phyloP scores from a whole-genome alignment of 371 early-diverging fungal genomes.

The Mucor piriformis region DNA sequence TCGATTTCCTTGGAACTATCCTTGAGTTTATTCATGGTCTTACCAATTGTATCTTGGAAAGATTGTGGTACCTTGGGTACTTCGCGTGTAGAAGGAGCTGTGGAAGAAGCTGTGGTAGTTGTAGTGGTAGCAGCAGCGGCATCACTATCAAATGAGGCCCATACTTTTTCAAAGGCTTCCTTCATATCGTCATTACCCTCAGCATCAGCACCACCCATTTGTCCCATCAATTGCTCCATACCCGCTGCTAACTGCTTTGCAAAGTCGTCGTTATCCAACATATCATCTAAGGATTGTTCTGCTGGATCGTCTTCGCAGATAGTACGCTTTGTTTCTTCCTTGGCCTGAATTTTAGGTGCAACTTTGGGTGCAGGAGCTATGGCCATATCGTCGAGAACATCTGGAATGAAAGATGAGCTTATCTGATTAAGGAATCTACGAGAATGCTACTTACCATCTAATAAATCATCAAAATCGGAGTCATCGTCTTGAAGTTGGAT shows the following conservation, averaged over 20 bases:
- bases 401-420: conserved; percentile 22
- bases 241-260: conserved; percentile 73
- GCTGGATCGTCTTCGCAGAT: conserved; percentile 22
- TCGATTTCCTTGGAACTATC: conserved; percentile 82
- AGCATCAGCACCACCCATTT: conserved; percentile 27
- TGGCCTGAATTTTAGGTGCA: background rate
- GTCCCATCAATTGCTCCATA: conserved; percentile 77
- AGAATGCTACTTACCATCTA: conserved; percentile 50
- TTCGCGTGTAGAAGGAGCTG: conserved; percentile 6
- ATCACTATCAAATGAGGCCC: conserved; percentile 52
- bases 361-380: conserved; percentile 19
- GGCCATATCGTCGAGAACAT: conserved; percentile 57
- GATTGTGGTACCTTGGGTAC: conserved; percentile 30
- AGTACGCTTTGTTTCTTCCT: conserved; percentile 6
- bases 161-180: conserved; percentile 66
- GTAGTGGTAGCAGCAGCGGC: conserved; percentile 12
- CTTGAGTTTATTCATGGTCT: conserved; percentile 85
- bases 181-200: conserved; percentile 52
- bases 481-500: conserved; percentile 42
- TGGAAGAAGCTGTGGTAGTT: conserved; percentile 8
- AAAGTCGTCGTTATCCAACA: conserved; percentile 73
- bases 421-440: background rate
- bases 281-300: conserved; percentile 32
- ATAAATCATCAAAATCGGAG: conserved; percentile 67
- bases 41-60: conserved; percentile 81